These are phyloP conservation scores for Phytophthora capsici DNA, from an alignment of 352 stramenopile species.

Conservation along the genomic window DNA sequence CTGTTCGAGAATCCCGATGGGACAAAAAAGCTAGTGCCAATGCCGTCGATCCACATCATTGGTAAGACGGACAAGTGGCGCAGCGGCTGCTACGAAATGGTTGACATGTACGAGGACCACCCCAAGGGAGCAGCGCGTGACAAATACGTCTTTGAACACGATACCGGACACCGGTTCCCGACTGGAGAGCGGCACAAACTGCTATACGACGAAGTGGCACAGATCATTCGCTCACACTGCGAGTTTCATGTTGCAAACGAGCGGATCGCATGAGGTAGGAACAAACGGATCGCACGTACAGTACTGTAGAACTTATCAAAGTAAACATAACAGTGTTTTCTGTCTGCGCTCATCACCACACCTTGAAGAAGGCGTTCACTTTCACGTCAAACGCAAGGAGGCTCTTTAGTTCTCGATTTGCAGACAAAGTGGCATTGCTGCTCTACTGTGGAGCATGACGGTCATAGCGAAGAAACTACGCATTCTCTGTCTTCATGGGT, in stretches of 20 bases:
- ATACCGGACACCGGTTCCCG: conserved; percentile 50
- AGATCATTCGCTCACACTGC: conserved; percentile 38
- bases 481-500: conserved; percentile 63
- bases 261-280: not conserved
- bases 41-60: conserved; percentile 70
- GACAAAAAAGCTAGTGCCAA: conserved; percentile 40
- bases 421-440: not conserved
- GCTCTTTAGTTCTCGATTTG: conserved; percentile 3
- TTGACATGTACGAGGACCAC: conserved; percentile 45
- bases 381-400: not conserved
- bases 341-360: no score
- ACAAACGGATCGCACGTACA: no score
- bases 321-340: not conserved
- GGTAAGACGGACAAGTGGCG: conserved; percentile 65
- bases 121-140: conserved; percentile 21
- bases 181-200: conserved; percentile 36
- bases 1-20: conserved; percentile 52
- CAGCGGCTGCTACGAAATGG: conserved; percentile 45
- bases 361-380: no score
- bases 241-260: not conserved
- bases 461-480: conserved; percentile 19
- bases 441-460: not conserved
- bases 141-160: conserved; percentile 52
- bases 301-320: not conserved
- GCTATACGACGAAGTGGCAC: conserved; percentile 41